Percentiles rank a stretch among this genome's conserved stretches.
These are phyloP conservation scores for Quercus alba DNA, from an alignment of 306 rosid genomes.

Conservation along the genomic window DNA sequence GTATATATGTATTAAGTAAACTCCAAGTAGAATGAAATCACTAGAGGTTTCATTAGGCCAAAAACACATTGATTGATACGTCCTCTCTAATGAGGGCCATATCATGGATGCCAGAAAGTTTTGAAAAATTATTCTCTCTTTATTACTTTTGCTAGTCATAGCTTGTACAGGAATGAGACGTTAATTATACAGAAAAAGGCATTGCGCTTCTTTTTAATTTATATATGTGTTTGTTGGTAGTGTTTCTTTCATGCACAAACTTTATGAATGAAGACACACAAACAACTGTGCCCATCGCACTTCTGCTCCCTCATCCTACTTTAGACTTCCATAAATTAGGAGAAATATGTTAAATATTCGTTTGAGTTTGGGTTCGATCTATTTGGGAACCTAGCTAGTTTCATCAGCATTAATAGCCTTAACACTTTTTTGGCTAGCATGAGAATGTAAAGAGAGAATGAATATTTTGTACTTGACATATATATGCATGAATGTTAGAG, in stretches of 20 bases:
- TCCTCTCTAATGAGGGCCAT: background rate
- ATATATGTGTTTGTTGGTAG: background rate
- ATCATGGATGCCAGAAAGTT: too few species aligned
- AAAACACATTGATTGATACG: background rate
- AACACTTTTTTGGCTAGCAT: background rate
- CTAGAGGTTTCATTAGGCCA: too few species aligned
- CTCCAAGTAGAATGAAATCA: too few species aligned
- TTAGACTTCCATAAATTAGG: background rate
- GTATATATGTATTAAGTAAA: too few species aligned
- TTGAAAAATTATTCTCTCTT: background rate
- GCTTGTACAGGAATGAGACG: background rate
- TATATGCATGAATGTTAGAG: background rate
- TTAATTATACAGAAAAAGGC: background rate
- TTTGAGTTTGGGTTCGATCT: background rate
- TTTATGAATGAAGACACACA: constrained; percentile 14
- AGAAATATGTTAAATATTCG: background rate
- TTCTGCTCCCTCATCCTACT: background rate
- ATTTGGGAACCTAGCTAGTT: background rate
- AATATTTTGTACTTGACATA: background rate
- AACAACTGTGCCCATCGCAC: constrained; percentile 22
- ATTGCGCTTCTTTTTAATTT: background rate
- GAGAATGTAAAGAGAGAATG: background rate
- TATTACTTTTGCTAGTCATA: background rate
- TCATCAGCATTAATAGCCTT: background rate
- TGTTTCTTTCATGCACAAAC: background rate